Conservation (phyloP, 2,329 filamentous ascomycete genomes). For the Balansia obtecta region DNA sequence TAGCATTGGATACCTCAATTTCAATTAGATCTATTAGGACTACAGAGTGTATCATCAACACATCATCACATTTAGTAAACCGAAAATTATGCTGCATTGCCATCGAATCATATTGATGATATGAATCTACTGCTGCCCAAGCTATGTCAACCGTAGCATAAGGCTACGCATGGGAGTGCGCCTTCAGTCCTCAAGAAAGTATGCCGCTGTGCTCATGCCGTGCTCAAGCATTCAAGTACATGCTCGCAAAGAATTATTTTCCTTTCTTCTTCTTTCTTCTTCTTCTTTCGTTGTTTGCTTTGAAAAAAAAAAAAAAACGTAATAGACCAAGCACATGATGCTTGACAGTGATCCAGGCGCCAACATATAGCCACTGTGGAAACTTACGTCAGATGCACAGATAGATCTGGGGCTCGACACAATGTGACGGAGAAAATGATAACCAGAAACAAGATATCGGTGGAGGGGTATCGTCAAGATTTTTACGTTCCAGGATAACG, state of each 20-base stretch:
- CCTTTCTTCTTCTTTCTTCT: too few species aligned
- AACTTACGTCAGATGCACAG: conserved; percentile 1
- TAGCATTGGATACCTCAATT: background rate
- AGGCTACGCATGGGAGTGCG: background rate
- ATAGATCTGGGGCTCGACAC: background rate
- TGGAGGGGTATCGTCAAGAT: conserved; percentile 6
- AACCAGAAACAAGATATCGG: background rate
- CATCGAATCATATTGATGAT: background rate
- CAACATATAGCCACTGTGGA: background rate
- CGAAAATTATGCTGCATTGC: background rate
- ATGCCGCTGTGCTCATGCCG: background rate
- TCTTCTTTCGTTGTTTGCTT: background rate
- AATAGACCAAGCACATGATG: too few species aligned
- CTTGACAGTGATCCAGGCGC: background rate
- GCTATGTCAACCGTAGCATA: background rate
- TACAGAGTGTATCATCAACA: background rate
- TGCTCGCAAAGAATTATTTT: background rate
- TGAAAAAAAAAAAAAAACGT: too few species aligned
- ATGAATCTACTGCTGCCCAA: background rate
- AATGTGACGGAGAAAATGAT: background rate
- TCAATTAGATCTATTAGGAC: too few species aligned
- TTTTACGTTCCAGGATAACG: conserved; percentile 3
- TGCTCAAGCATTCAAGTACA: background rate
- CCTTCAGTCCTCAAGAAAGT: background rate
- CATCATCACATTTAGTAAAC: background rate